phyloP scores from a whole-genome alignment of 192 early-diverging fungal species.

The Mortierella alpina region DNA sequence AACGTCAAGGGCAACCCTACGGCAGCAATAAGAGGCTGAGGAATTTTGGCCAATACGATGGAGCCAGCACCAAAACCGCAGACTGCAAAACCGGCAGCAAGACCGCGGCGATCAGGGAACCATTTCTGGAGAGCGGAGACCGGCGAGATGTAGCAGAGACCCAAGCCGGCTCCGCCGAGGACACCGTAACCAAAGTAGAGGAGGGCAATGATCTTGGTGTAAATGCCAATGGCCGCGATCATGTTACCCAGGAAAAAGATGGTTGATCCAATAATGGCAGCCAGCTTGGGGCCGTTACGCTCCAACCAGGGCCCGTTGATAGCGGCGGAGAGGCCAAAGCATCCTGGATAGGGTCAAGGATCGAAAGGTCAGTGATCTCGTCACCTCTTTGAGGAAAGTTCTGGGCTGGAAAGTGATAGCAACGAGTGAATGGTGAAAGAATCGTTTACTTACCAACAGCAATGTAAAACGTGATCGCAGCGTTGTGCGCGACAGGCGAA shows the following conservation, averaged over 20 bases:
- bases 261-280: constrained; percentile 59
- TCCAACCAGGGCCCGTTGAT: constrained; percentile 73
- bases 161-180: constrained; percentile 69
- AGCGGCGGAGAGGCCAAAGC: constrained; percentile 68
- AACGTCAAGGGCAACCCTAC: constrained; percentile 70
- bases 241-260: constrained; percentile 68
- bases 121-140: constrained; percentile 72
- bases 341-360: constrained; percentile 5
- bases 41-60: constrained; percentile 75
- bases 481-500: constrained; percentile 56
- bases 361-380: background rate
- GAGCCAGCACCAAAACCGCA: constrained; percentile 82
- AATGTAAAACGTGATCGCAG: constrained; percentile 73
- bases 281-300: constrained; percentile 62
- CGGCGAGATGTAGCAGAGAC: constrained; percentile 72
- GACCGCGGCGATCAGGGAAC: constrained; percentile 71
- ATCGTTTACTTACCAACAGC: constrained; percentile 52
- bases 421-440: too few species aligned
- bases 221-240: constrained; percentile 66
- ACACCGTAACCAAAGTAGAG: constrained; percentile 76
- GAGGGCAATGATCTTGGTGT: constrained; percentile 62
- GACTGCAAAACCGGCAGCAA: constrained; percentile 75
- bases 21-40: constrained; percentile 67
- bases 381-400: too few species aligned
- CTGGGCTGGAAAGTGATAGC: background rate